Evolutionary conservation across 1,284 basidiomycete genomes (phyloP).

Genomic region (Irpex rosettiformis): DNA sequence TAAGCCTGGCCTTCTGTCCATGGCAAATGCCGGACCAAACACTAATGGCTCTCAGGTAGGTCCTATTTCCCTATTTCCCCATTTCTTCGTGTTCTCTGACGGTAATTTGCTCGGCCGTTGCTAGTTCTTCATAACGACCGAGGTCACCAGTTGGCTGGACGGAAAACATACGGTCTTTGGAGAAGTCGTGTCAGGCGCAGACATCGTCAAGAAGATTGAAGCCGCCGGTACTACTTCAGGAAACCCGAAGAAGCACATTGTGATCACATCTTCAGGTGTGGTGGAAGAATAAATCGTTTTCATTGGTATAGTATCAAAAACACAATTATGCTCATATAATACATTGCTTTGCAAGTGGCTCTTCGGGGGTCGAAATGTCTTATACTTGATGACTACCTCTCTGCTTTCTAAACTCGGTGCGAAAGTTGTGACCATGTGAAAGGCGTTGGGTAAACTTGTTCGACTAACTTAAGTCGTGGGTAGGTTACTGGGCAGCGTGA

Average conservation of each 20-base stretch:
- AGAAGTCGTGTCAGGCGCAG: slow-evolving; percentile 76
- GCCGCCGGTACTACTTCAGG: slow-evolving; percentile 53
- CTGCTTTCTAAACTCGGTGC: too few species aligned
- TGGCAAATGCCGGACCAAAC: slow-evolving; percentile 80
- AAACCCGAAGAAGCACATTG: slow-evolving; percentile 49
- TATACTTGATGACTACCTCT: too few species aligned
- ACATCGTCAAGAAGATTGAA: slow-evolving; percentile 78
- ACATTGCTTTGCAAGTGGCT: background rate
- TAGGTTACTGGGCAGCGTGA: too few species aligned
- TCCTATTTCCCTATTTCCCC: background rate
- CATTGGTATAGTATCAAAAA: background rate
- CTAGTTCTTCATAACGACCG: slow-evolving; percentile 90
- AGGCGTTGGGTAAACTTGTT: too few species aligned
- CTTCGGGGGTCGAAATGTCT: too few species aligned
- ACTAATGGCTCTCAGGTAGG: slow-evolving; percentile 71
- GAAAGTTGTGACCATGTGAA: too few species aligned
- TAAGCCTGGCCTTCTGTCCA: slow-evolving; percentile 82
- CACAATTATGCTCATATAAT: background rate
- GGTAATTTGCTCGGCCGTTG: too few species aligned
- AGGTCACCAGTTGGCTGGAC: slow-evolving; percentile 76
- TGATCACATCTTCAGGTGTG: slow-evolving; percentile 62
- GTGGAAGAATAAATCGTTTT: slow-evolving; percentile 8
- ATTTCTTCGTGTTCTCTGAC: background rate
- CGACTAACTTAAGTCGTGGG: too few species aligned
- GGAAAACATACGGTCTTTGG: slow-evolving; percentile 83